phyloP scores from a whole-genome alignment of 1,284 basidiomycete species.

The Moesziomyces parantarcticus region DNA sequence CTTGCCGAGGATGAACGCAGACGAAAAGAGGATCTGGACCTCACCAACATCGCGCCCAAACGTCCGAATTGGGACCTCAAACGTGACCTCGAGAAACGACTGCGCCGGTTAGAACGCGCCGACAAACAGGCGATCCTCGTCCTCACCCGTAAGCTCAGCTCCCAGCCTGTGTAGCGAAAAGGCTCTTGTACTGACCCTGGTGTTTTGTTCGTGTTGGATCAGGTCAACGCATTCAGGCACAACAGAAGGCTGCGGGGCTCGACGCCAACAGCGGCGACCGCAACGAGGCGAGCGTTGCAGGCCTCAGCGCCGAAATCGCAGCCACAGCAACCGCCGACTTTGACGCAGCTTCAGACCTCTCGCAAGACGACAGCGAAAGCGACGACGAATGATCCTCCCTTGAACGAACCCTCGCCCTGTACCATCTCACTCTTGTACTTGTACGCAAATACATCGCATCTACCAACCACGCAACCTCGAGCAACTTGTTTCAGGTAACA shows the following conservation, averaged over 20 bases:
- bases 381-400: conserved; percentile 7
- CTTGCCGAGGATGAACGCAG: conserved; percentile 85
- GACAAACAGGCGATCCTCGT: conserved; percentile 92
- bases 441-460: conserved; percentile 3
- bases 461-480: not conserved
- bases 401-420: not conserved
- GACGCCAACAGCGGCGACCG: conserved; percentile 14
- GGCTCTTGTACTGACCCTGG: not conserved
- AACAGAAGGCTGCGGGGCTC: conserved; percentile 33
- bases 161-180: not conserved
- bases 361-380: conserved; percentile 7
- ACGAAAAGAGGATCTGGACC: conserved; percentile 86
- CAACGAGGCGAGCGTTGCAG: conserved; percentile 17
- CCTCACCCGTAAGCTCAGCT: conserved; percentile 78
- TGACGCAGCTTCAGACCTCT: conserved; percentile 2
- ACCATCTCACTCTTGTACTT: conserved; percentile 14
- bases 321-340: conserved; percentile 36
- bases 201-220: not conserved
- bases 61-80: conserved; percentile 97
- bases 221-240: conserved; percentile 39
- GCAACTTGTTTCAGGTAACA: not conserved
- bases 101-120: conserved; percentile 85
- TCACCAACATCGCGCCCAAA: conserved; percentile 96
- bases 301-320: conserved; percentile 35
- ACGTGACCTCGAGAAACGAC: conserved; percentile 88